Evolutionary conservation across 257 asterid genomes (phyloP).

Genomic region (Perilla frutescens): DNA sequence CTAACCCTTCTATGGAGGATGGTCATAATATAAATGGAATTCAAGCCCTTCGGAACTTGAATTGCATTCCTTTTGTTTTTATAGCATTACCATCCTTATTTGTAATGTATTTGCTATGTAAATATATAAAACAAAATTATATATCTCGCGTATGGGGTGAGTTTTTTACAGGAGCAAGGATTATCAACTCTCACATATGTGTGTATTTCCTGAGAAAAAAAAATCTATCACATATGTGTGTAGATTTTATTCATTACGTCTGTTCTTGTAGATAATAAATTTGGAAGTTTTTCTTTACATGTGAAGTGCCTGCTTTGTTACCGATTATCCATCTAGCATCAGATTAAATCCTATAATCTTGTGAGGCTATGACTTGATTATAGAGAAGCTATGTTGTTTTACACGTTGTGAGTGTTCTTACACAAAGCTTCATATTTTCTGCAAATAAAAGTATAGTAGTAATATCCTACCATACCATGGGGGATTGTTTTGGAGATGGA

Average conservation of each 20-base stretch:
- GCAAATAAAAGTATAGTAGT: background rate
- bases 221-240: background rate
- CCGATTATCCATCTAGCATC: background rate
- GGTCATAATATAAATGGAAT: too few species aligned
- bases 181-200: background rate
- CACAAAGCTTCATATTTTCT: background rate
- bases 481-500: too few species aligned
- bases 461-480: too few species aligned
- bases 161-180: constrained; percentile 91
- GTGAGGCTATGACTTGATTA: background rate
- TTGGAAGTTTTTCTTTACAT: background rate
- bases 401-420: background rate
- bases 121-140: constrained; percentile 77
- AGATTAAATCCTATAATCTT: constrained; percentile 4
- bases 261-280: background rate
- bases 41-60: too few species aligned
- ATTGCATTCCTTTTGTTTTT: too few species aligned
- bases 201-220: too few species aligned
- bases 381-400: background rate
- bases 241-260: constrained; percentile 1
- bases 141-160: constrained; percentile 87
- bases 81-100: too few species aligned
- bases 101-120: constrained; percentile 29
- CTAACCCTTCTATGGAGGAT: too few species aligned
- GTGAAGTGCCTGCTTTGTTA: background rate